A percentile compares a stretch with the other conserved stretches of the same genome.
Evolutionary conservation across 345 rosid species (phyloP).

Genomic region (Noccaea caerulescens): DNA sequence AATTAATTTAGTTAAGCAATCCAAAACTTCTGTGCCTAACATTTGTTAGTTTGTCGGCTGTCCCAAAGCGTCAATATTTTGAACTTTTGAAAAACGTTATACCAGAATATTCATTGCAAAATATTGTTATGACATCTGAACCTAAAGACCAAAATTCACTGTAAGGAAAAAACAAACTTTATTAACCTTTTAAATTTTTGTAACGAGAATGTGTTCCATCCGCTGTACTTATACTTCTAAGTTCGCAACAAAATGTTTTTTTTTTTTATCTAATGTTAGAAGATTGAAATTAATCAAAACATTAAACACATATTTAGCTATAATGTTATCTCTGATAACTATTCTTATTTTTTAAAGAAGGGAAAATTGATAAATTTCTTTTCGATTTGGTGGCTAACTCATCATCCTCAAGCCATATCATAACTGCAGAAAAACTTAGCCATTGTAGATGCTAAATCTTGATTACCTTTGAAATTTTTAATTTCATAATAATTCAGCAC

Average conservation of each 20-base stretch:
- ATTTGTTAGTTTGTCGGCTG: too few species aligned
- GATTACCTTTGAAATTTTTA: not conserved
- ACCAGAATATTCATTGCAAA: not conserved
- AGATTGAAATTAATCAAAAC: not conserved
- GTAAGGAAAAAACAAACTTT: not conserved
- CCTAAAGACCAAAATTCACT: not conserved
- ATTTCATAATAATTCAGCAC: not conserved
- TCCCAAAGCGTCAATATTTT: too few species aligned
- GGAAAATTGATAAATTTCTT: not conserved
- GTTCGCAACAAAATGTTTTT: not conserved
- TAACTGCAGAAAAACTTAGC: not conserved
- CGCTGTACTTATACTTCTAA: not conserved
- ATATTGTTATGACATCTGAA: too few species aligned
- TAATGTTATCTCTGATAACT: not conserved
- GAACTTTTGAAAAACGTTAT: too few species aligned
- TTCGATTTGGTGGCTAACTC: not conserved
- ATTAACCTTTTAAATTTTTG: not conserved
- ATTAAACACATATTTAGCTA: not conserved
- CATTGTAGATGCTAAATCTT: not conserved
- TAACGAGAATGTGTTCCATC: not conserved
- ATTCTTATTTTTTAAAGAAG: not conserved
- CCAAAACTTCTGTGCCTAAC: not conserved
- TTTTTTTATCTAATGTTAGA: not conserved
- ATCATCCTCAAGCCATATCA: slow-evolving; percentile 1
- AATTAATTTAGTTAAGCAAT: not conserved